Base-by-base conservation (phyloP, 345 rosid species). In the Garcia nutans region DNA sequence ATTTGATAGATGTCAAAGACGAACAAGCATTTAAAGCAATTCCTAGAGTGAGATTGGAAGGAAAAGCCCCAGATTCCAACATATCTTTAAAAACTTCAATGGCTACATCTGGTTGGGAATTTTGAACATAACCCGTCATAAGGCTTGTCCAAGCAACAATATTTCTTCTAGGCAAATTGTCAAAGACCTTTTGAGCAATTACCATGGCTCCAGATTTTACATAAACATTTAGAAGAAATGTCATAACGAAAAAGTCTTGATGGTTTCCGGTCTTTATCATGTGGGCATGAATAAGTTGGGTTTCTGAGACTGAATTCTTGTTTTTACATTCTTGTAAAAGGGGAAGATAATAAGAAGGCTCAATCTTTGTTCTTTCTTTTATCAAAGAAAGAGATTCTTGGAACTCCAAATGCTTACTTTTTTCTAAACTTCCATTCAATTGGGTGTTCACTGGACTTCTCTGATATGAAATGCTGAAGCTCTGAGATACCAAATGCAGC, bases 81-180 rank as follows among this genome's bases (percentile, higher is more conserved):
- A 89, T 83, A 62, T 82, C 75, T 56, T 22, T 71, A 74, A 85
- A 88, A 71, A 82, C 82, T 55, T 42, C 45, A 44, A 82, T 70
- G 12, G 93, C 88, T 28, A 68, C 28, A 65, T 74, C 78, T 20
- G 91, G 88, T 71, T 77, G 75, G 5, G 85, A 84, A 78, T 78
- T 85, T 68, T 84, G 88, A 80, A 85, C 83, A 74, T 85, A 82
- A 70, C 87, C 89, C 3, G 83, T 78, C 72, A 89, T 85, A 78
- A 89, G 57, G 19, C 76, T 26, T 12, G 88, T 89, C 91, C 93
- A 86, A 6, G 86, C 80, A 28, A 78, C 83, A 12, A 64, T 80
- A 56, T 80, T 84, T 68, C 74, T 82, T 49, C 69, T 61, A 33
- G 82, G 83, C 82, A 87, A 68, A 47, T 61, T 41, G 60, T 74